phyloP scores from a whole-genome alignment of 148 eudicot species.

The Simmondsia chinensis region DNA sequence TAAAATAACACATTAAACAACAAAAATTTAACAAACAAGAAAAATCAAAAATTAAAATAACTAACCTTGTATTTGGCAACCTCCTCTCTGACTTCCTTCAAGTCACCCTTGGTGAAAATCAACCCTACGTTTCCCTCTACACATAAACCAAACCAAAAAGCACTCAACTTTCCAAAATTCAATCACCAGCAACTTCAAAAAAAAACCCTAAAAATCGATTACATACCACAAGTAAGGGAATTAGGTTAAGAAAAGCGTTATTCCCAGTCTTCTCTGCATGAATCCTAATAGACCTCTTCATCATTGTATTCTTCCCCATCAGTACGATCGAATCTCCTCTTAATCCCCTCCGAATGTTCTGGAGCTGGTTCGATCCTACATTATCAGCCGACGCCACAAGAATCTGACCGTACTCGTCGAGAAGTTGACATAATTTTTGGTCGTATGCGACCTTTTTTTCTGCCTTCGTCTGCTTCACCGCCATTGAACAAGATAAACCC shows the following conservation, averaged over 20 bases:
- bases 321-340: slow-evolving; percentile 54
- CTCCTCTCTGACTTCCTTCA: slow-evolving; percentile 78
- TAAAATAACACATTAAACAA: not conserved
- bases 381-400: slow-evolving; percentile 51
- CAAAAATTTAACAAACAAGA: too few relatives aligned
- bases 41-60: not conserved
- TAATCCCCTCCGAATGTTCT: slow-evolving; percentile 44
- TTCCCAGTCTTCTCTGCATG: slow-evolving; percentile 67
- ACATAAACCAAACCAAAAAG: not conserved
- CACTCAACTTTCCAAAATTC: not conserved
- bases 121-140: slow-evolving; percentile 60
- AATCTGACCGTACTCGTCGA: slow-evolving; percentile 49
- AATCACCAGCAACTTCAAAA: not conserved
- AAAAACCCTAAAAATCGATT: not conserved
- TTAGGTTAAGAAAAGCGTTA: slow-evolving; percentile 26
- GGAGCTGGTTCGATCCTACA: slow-evolving; percentile 56
- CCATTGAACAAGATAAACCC: slow-evolving; percentile 16
- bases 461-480: slow-evolving; percentile 36
- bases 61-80: slow-evolving; percentile 63
- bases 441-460: slow-evolving; percentile 57
- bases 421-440: slow-evolving; percentile 33
- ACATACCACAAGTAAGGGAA: slow-evolving; percentile 47
- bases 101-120: slow-evolving; percentile 71
- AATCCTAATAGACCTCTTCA: slow-evolving; percentile 53
- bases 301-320: slow-evolving; percentile 82